These are phyloP conservation scores for Penicillium turbatum DNA, from an alignment of 495 filamentous ascomycete genomes.

Conservation along the genomic window DNA sequence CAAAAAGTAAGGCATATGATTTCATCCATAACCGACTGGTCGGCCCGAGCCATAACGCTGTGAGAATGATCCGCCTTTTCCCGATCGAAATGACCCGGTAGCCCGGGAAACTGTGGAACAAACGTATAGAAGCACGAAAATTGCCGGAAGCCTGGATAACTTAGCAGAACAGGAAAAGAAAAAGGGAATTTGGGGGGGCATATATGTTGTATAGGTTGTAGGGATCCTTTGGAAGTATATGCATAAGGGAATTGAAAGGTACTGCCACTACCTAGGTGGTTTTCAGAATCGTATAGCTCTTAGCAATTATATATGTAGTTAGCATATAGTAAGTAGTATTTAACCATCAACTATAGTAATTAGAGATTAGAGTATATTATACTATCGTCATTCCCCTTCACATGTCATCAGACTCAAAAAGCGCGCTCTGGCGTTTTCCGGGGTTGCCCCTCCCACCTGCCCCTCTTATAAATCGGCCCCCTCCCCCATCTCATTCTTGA, in stretches of 20 bases:
- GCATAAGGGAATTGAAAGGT: no score
- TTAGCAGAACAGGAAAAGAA: neutral
- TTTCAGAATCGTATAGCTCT: no score
- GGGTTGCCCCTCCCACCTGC: slow-evolving; percentile 26
- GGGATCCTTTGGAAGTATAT: no score
- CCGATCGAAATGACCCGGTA: slow-evolving; percentile 9
- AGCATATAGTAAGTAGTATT: no score
- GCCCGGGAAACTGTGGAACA: slow-evolving; percentile 10
- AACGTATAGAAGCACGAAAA: neutral
- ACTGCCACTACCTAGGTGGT: no score
- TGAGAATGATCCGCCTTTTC: slow-evolving; percentile 16
- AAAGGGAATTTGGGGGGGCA: no score
- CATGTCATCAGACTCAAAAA: slow-evolving; percentile 2
- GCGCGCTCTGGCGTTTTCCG: slow-evolving; percentile 15
- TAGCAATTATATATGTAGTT: no score
- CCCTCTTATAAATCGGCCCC: slow-evolving; percentile 15
- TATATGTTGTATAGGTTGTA: no score
- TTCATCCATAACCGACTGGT: slow-evolving; percentile 6
- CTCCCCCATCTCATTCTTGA: slow-evolving; percentile 16
- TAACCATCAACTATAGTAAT: no score
- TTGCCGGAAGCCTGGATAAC: neutral
- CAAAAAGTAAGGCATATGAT: neutral
- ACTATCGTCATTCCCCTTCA: neutral
- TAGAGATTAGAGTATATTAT: no score
- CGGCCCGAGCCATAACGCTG: slow-evolving; percentile 15